These are phyloP conservation scores for Ascochyta koolunga DNA, from an alignment of 2,329 filamentous ascomycete species.

Conservation along the genomic window DNA sequence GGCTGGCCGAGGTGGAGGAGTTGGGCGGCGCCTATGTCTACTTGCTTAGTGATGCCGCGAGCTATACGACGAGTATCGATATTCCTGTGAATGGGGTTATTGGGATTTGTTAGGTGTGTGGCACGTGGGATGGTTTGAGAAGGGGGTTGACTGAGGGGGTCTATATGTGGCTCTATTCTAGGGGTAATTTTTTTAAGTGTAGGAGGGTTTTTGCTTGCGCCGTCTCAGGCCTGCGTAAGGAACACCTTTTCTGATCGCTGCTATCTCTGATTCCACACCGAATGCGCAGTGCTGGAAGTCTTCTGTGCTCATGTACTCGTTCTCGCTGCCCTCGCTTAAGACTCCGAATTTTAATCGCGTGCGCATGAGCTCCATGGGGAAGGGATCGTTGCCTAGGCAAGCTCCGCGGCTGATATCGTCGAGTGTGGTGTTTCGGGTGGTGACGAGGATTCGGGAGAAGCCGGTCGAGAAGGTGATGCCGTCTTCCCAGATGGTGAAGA, in stretches of 20 bases:
- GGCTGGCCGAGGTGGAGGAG: constrained; percentile 60
- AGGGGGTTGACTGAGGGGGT: too few species aligned
- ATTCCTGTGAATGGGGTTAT: constrained; percentile 53
- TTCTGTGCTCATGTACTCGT: constrained; percentile 28
- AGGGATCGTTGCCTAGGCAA: constrained; percentile 49
- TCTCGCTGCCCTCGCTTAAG: constrained; percentile 35
- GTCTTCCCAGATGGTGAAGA: constrained; percentile 41
- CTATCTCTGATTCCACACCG: constrained; percentile 37
- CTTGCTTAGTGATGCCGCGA: constrained; percentile 60
- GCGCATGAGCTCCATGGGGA: constrained; percentile 46
- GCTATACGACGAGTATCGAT: constrained; percentile 59
- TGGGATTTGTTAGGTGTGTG: constrained; percentile 29
- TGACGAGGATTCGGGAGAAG: constrained; percentile 45
- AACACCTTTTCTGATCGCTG: constrained; percentile 26
- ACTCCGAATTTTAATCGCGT: constrained; percentile 48
- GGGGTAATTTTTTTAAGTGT: too few species aligned
- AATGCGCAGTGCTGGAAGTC: constrained; percentile 41
- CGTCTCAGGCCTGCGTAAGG: constrained; percentile 33
- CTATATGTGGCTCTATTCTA: too few species aligned
- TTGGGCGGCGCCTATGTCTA: constrained; percentile 64
- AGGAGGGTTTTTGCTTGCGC: constrained; percentile 1
- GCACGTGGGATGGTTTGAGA: neutral
- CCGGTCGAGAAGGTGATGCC: constrained; percentile 44
- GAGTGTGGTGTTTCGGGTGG: constrained; percentile 43
- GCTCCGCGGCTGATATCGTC: constrained; percentile 49